Evolutionary conservation across 495 filamentous ascomycete species (phyloP).

Genomic region (Aspergillus biplanus): DNA sequence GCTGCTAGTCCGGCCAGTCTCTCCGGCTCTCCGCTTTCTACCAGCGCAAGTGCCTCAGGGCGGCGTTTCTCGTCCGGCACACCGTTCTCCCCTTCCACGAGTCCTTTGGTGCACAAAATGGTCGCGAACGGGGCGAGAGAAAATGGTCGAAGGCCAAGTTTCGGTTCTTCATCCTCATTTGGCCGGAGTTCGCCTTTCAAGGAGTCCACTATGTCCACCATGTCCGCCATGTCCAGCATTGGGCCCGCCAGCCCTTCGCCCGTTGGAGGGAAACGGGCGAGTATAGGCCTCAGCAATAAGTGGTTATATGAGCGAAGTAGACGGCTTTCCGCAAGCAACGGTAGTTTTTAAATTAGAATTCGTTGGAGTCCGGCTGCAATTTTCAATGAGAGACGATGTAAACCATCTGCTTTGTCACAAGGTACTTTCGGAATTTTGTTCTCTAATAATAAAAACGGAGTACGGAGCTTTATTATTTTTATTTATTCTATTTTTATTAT

Average conservation of each 20-base stretch:
- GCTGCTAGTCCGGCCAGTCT: slow-evolving; percentile 54
- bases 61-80: slow-evolving; percentile 40
- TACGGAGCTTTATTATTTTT: neutral
- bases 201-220: slow-evolving; percentile 32
- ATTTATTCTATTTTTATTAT: neutral
- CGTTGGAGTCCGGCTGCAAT: slow-evolving; percentile 20
- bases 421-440: slow-evolving; percentile 2
- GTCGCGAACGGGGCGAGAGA: slow-evolving; percentile 54
- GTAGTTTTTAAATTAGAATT: slow-evolving; percentile 33
- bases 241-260: slow-evolving; percentile 66
- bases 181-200: slow-evolving; percentile 54
- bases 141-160: slow-evolving; percentile 62
- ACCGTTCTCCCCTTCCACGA: slow-evolving; percentile 57
- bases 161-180: slow-evolving; percentile 51
- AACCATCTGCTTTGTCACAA: slow-evolving; percentile 9
- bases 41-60: slow-evolving; percentile 45
- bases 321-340: slow-evolving; percentile 48
- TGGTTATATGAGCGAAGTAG: slow-evolving; percentile 85
- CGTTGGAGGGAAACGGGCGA: slow-evolving; percentile 63
- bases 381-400: slow-evolving; percentile 20
- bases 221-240: slow-evolving; percentile 28
- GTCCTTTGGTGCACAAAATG: slow-evolving; percentile 73
- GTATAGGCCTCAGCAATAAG: slow-evolving; percentile 78
- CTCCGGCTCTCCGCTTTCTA: slow-evolving; percentile 56
- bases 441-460: neutral